Base-by-base conservation (phyloP, 129 eudicot species). In the Flaveria robusta region DNA sequence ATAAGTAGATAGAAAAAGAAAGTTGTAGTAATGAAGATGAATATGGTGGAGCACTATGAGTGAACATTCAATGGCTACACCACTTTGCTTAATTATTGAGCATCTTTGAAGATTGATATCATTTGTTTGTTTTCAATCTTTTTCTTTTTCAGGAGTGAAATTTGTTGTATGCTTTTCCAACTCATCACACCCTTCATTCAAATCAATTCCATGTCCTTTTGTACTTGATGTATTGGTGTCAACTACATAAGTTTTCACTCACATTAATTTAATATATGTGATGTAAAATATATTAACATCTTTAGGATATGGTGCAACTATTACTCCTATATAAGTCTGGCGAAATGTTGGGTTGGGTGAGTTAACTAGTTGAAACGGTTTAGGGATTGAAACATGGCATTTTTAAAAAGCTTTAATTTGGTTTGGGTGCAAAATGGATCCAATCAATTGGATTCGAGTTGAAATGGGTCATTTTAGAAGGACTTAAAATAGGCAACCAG, bases 121-220 rank as follows among this genome's bases (percentile, higher is more conserved):
- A 76, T 72, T 51, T 51, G 39, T 81, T 54, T 49, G 54, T 63
- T 70, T 72, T 66, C 79, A 66, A 26, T 79, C 82, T 66, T 80
- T 83, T 83, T 81, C 72, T 66, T 80, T 83, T 83, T 77, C 65
- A 83, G 75, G 75, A 67, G 80, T 50, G 84, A 43, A 49, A 77
- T 80, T 75, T 84, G 77, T 77, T 73, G 79, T 58, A 79, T 77
- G 95, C 91, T 77, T 63, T 74, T 78, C 86, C 90, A 76, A 86
- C 87, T 86, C 89, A 84, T 49, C 82, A 46, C 66, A 70, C 64
- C 69, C 62, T 29, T 65, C 58, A 65, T 72, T 73, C 79, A 80
- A 80, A 73, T 80, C 62, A 55, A 42, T 52, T 66, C n/a, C 66
- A 50, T 39, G 52, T 23, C 60, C 65, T 52, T 79, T 54, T 77